Evolutionary conservation across 1,284 basidiomycete genomes (phyloP).

Genomic region (Marasmius tenuissimus): DNA sequence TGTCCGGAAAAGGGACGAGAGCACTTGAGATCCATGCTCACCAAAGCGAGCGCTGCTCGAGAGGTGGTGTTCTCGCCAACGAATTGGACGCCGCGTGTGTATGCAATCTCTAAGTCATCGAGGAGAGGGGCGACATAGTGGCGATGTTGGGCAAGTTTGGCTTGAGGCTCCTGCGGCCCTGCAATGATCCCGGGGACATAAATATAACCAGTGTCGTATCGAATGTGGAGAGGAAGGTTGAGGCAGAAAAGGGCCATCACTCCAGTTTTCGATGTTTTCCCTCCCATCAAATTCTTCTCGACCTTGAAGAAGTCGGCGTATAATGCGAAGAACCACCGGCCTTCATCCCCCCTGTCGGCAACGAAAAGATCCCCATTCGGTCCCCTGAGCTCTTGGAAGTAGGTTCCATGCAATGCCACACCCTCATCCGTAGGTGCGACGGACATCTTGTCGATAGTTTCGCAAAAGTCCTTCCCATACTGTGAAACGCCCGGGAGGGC

Average conservation of each 20-base stretch:
- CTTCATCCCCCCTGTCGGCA: neutral
- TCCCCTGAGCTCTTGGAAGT: neutral
- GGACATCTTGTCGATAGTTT: neutral
- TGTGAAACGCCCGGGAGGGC: neutral
- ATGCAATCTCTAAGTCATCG: neutral
- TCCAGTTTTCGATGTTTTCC: neutral
- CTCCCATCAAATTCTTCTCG: neutral
- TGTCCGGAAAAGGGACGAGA: neutral
- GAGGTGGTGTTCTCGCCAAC: neutral
- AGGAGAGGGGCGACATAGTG: slow-evolving; percentile 1
- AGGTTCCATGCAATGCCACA: neutral
- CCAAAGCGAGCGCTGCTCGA: neutral
- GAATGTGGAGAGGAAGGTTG: neutral
- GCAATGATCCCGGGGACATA: neutral
- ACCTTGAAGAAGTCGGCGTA: neutral
- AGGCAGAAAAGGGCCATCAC: neutral
- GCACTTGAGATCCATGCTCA: neutral
- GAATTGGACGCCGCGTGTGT: neutral
- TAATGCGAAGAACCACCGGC: neutral
- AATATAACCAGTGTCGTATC: neutral
- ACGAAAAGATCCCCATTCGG: neutral
- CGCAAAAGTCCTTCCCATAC: neutral
- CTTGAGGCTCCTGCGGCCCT: neutral
- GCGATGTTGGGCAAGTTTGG: neutral
- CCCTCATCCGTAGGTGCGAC: neutral